Percentiles rank a stretch among this genome's conserved stretches.
These are phyloP conservation scores for Crithidia fasciculata DNA, from an alignment of 208 protist genomes.

Conservation along the genomic window DNA sequence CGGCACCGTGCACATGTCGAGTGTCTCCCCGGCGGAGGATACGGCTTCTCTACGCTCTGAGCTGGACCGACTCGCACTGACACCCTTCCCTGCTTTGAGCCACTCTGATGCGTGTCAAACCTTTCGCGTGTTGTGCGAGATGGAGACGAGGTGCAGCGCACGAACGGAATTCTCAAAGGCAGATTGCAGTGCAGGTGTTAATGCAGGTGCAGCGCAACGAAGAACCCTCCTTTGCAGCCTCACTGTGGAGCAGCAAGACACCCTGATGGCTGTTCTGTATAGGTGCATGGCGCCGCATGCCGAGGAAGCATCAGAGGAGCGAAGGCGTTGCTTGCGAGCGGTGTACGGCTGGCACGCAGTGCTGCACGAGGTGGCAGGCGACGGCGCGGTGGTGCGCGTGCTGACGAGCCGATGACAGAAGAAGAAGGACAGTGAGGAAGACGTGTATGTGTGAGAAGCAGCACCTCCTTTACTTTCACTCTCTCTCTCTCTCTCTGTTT, in stretches of 20 bases:
- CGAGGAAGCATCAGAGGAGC: background rate
- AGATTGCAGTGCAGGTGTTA: background rate
- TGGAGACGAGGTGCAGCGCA: background rate
- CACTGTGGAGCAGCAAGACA: conserved; percentile 15
- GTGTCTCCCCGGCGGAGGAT: background rate
- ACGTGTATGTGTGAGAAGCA: background rate
- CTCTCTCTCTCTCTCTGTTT: too few species aligned
- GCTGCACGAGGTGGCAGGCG: conserved; percentile 18
- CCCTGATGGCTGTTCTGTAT: conserved; percentile 27
- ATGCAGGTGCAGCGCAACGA: background rate
- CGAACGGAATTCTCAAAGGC: background rate
- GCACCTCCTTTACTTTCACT: background rate
- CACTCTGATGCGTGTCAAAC: background rate
- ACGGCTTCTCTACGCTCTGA: background rate
- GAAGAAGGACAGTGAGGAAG: background rate
- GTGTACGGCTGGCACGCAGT: conserved; percentile 20
- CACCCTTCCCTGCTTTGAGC: background rate
- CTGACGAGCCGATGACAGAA: conserved; percentile 3
- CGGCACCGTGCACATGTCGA: background rate
- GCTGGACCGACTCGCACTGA: conserved; percentile 12
- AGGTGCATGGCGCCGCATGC: conserved; percentile 14
- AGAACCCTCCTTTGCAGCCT: background rate
- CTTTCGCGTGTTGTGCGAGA: background rate
- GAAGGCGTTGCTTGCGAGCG: background rate
- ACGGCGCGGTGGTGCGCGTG: conserved; percentile 24